Percentiles rank a stretch among this genome's conserved stretches.
Evolutionary conservation across 164 flowering plant species (phyloP).

Genomic region (Sedum album): DNA sequence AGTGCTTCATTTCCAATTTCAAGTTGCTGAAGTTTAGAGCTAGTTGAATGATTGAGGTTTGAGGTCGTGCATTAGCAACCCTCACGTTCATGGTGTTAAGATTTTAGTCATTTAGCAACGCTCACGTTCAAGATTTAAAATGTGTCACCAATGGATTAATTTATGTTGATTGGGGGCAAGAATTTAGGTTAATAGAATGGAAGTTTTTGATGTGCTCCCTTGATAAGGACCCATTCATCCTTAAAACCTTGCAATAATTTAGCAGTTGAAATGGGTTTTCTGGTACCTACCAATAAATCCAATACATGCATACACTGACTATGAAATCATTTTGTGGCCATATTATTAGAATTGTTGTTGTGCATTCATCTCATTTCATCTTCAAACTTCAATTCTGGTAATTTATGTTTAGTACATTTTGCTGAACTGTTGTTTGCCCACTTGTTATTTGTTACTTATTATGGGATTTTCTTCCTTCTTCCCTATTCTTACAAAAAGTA

Average conservation of each 20-base stretch:
- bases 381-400: no score
- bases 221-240: background rate
- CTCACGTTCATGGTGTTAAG: background rate
- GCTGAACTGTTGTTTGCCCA: no score
- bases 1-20: background rate
- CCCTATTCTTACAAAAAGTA: no score
- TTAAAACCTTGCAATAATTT: background rate
- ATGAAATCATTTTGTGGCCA: background rate
- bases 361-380: no score
- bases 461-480: no score
- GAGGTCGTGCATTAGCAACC: background rate
- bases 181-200: background rate
- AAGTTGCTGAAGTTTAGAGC: background rate
- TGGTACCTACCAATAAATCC: background rate
- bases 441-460: no score
- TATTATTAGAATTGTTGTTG: no score
- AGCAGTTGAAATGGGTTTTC: background rate
- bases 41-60: background rate
- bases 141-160: background rate
- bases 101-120: background rate
- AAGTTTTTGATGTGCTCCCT: background rate
- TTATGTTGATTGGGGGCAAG: background rate
- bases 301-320: no score
- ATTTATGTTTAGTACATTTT: no score
- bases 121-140: background rate